phyloP scores from a whole-genome alignment of 192 early-diverging fungal species.

The Chytriomyces sp. region DNA sequence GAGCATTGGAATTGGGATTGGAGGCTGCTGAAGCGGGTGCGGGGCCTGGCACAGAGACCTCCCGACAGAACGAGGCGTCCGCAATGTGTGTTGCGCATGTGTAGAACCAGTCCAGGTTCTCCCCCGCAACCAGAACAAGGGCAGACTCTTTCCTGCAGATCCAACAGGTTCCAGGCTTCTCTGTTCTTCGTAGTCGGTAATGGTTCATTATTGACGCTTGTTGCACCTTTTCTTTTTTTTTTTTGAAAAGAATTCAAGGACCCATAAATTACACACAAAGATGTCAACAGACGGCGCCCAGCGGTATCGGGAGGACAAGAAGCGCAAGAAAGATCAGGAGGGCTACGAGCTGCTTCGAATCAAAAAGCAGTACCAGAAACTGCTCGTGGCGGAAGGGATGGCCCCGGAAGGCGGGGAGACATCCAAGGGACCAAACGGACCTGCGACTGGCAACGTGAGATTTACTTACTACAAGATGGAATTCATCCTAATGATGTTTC shows the following conservation, averaged over 20 bases:
- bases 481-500: not conserved
- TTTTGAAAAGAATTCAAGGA: slow-evolving; percentile 1
- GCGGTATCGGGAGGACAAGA: slow-evolving; percentile 22
- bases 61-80: slow-evolving; percentile 12
- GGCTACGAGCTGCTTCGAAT: slow-evolving; percentile 24
- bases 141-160: slow-evolving; percentile 21
- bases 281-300: slow-evolving; percentile 14
- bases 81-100: slow-evolving; percentile 29
- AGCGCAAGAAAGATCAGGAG: slow-evolving; percentile 8
- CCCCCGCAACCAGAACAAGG: slow-evolving; percentile 19
- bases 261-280: no score
- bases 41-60: not conserved
- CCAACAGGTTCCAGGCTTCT: slow-evolving; percentile 29
- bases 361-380: slow-evolving; percentile 28
- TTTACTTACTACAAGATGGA: not conserved
- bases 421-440: not conserved
- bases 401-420: not conserved
- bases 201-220: slow-evolving; percentile 14
- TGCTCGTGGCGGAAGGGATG: slow-evolving; percentile 14
- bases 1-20: not conserved
- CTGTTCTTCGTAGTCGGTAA: slow-evolving; percentile 30
- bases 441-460: no score
- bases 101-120: slow-evolving; percentile 38
- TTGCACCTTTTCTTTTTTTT: slow-evolving; percentile 11
- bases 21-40: not conserved